Base-by-base conservation (phyloP, 2,329 filamentous ascomycete species). In the Alternaria hordeiaustralica region DNA sequence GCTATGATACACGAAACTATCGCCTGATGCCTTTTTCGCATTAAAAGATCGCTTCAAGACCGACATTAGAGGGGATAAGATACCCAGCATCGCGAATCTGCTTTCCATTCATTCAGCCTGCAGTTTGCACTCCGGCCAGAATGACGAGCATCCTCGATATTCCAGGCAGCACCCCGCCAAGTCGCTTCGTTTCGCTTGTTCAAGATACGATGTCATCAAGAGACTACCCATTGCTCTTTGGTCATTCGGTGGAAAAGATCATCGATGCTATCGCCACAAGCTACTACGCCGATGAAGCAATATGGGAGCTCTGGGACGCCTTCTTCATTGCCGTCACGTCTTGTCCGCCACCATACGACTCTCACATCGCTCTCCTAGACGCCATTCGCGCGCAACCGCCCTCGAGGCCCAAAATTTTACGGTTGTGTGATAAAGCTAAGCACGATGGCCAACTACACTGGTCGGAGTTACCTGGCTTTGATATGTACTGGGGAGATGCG, bases 261-360 rank as follows among this genome's bases (percentile, higher is more conserved):
- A 23, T 60, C 20, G 20, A 44, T 1, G 10, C 49, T 6, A 20
- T 60, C 41, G 23, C 26, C 18, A 12, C 49, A 11, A 30, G 23
- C 8, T 4, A 21, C 13, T 4, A 47, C 9, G 50, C 50, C 15
- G 9, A 15, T 36, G 7, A 28, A 0, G 26, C 41, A 3, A 26
- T 49, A 2, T 60, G 50, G 41, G n/a, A 60, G 26, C 33, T 60
- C 15, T 60, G 49, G 58, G 50, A 55, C 11, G 58, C 58, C 41
- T 55, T 60, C 26, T 60, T 60, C 25, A 55, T 3, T 2, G 6
- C 26, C 4, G 58, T 55, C 15, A 8, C 15, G 15, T 25, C 12
- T 6, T 55, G 26, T 23, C 5, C 21, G 33, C 45, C 45, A 13
- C 20, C 45, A 25, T 26, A 47, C 10, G 36, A 20, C 13, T 18